Conservation (phyloP, 441 rosid species). For the Populus hybrid region DNA sequence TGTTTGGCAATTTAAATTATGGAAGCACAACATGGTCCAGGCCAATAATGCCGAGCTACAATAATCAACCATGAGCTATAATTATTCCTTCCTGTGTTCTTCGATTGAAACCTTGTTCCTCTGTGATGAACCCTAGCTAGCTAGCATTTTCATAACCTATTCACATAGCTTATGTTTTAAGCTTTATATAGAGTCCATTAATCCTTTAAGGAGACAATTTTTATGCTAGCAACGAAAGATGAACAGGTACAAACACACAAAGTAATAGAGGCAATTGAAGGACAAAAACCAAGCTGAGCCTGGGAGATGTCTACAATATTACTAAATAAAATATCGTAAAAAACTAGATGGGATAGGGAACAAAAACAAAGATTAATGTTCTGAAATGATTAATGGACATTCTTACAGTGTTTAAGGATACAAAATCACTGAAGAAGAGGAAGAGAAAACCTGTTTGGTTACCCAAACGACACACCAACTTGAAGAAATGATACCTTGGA, state of each 20-base stretch:
- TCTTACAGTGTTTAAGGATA: neutral
- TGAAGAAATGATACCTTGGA: slow-evolving; percentile 6
- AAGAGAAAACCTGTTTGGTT: neutral
- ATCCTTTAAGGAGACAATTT: neutral
- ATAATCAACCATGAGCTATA: neutral
- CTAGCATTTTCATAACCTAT: neutral
- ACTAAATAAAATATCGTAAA: neutral
- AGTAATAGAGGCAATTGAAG: neutral
- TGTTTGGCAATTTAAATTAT: neutral
- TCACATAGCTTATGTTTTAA: neutral
- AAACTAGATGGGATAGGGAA: neutral
- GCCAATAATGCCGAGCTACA: neutral
- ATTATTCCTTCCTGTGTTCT: neutral
- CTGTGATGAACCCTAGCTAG: neutral
- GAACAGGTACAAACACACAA: neutral
- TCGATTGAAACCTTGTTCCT: neutral
- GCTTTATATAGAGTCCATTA: neutral
- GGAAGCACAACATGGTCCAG: neutral
- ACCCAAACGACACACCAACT: neutral
- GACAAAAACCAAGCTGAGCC: neutral
- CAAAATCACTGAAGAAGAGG: neutral
- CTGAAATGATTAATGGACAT: neutral
- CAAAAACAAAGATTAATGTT: neutral
- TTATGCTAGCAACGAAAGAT: neutral
- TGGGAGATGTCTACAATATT: neutral